phyloP scores from a whole-genome alignment of 2,329 filamentous ascomycete genomes.

The Talaromyces marneffei region DNA sequence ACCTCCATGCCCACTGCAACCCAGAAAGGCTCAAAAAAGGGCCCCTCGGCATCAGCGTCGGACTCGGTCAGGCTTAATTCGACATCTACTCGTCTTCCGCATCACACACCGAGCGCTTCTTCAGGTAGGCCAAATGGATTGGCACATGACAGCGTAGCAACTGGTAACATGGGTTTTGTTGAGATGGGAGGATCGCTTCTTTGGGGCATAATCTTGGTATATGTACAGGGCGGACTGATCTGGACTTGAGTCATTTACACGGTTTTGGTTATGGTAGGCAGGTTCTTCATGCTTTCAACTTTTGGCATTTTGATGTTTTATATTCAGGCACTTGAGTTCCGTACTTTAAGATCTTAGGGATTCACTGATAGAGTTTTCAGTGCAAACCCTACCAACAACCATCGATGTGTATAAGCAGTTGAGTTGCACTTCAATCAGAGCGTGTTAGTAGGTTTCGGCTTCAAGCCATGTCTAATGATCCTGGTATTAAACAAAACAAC shows the following conservation, averaged over 20 bases:
- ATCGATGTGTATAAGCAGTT: no score
- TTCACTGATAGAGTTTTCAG: background rate
- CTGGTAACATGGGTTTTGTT: background rate
- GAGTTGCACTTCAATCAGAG: no score
- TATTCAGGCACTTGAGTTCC: background rate
- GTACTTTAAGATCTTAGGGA: background rate
- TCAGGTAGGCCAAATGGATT: background rate
- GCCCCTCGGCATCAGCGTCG: background rate
- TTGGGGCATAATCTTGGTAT: background rate
- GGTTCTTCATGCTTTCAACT: background rate
- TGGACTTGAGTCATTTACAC: background rate
- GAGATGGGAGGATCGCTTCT: background rate
- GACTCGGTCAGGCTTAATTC: background rate
- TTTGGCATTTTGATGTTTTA: background rate
- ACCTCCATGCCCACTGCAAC: background rate
- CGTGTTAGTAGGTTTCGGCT: no score
- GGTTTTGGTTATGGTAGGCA: background rate
- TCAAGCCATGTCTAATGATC: no score
- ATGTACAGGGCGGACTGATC: background rate
- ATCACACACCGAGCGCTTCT: background rate
- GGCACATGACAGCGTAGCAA: background rate
- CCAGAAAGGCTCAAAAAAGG: background rate
- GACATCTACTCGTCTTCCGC: background rate
- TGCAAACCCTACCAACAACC: no score
- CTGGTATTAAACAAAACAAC: no score